Evolutionary conservation across 2,329 filamentous ascomycete genomes (phyloP).

Genomic region (Keithomyces neogunnii): DNA sequence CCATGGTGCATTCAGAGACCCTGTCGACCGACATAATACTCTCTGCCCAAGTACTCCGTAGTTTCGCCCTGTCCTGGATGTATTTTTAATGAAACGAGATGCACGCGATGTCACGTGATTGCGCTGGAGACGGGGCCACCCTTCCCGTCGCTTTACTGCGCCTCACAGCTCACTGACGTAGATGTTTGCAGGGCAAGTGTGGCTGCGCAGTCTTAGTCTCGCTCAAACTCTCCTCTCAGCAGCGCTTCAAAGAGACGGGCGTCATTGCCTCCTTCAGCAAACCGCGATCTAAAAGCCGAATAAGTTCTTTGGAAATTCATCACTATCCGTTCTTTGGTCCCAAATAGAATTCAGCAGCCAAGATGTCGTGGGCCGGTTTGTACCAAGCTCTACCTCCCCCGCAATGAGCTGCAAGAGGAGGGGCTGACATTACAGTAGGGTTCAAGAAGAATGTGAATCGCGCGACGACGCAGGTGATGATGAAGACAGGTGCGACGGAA

Average conservation of each 20-base stretch:
- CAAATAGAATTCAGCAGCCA: constrained; percentile 15
- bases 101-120: constrained; percentile 22
- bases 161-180: constrained; percentile 14
- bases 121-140: constrained; percentile 8
- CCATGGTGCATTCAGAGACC: constrained; percentile 9
- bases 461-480: constrained; percentile 99
- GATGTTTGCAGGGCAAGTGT: constrained; percentile 19
- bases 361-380: constrained; percentile 66
- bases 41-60: too few species aligned
- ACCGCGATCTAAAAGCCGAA: neutral
- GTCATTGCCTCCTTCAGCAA: neutral
- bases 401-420: constrained; percentile 10
- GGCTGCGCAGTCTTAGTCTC: constrained; percentile 20
- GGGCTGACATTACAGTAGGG: constrained; percentile 28
- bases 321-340: neutral
- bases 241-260: neutral
- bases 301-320: neutral
- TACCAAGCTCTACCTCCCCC: neutral
- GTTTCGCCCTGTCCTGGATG: neutral
- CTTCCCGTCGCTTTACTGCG: constrained; percentile 2
- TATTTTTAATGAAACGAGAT: constrained; percentile 1
- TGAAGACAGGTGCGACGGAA: constrained; percentile 73
- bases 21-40: too few species aligned
- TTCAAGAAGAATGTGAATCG: constrained; percentile 91
- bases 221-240: neutral